These are phyloP conservation scores for Amaranthus cruentus DNA, from an alignment of 148 eudicot genomes.

Conservation along the genomic window DNA sequence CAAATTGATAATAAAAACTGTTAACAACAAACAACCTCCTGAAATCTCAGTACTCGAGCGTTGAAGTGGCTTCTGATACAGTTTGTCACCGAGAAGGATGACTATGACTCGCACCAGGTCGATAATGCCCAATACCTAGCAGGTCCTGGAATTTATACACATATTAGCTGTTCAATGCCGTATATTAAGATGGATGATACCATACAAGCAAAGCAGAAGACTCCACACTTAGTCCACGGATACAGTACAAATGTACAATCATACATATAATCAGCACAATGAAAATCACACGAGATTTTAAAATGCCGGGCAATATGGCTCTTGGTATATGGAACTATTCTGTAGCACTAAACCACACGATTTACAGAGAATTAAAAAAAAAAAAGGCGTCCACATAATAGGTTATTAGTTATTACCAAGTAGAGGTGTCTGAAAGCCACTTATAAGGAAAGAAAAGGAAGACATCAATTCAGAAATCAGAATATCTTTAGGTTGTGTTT, in stretches of 20 bases:
- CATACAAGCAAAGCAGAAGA: background rate
- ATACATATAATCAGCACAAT: background rate
- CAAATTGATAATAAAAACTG: background rate
- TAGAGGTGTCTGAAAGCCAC: background rate
- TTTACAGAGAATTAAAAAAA: no score
- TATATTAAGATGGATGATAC: background rate
- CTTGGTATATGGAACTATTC: background rate
- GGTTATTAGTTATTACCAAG: background rate
- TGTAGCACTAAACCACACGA: background rate
- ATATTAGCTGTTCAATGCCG: background rate
- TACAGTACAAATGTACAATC: background rate
- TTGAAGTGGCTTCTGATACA: background rate
- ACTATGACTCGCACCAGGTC: slow-evolving; percentile 38
- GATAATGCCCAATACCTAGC: slow-evolving; percentile 73
- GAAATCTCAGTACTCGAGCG: background rate
- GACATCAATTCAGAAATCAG: background rate
- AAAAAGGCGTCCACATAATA: no score
- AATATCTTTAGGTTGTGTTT: no score
- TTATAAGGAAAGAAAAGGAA: background rate
- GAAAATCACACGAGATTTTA: background rate
- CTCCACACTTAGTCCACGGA: background rate
- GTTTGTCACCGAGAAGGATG: slow-evolving; percentile 26
- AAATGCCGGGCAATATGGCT: no score
- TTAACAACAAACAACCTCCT: background rate
- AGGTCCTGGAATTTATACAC: slow-evolving; percentile 48